Percentiles rank a stretch among this genome's conserved stretches.
Conservation (phyloP, 345 rosid species). For the Microthlaspi erraticum region DNA sequence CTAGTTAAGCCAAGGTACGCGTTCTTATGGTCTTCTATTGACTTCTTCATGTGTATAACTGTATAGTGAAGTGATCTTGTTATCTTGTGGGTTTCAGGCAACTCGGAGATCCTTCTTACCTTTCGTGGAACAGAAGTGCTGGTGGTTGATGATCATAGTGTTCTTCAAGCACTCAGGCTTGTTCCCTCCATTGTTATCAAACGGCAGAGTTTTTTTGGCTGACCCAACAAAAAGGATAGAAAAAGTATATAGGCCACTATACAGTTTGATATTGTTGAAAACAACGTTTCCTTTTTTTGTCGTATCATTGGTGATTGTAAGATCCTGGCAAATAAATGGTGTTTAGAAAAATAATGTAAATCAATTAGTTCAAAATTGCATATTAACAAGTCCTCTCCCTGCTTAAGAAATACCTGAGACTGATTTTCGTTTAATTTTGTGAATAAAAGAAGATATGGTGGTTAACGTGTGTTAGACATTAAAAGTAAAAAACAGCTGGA, state of each 20-base stretch:
- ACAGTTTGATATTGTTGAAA: slow-evolving; percentile 4
- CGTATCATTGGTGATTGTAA: slow-evolving; percentile 5
- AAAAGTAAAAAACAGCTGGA: no score
- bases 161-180: slow-evolving; percentile 9
- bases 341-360: slow-evolving; percentile 23
- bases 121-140: slow-evolving; percentile 92
- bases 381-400: not conserved
- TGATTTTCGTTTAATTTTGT: no score
- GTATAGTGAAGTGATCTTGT: slow-evolving; percentile 24
- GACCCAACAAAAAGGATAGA: not conserved
- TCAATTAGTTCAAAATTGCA: slow-evolving; percentile 8
- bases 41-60: not conserved
- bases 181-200: slow-evolving; percentile 16
- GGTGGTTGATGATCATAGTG: slow-evolving; percentile 48
- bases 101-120: slow-evolving; percentile 91
- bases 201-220: slow-evolving; percentile 8
- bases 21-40: not conserved
- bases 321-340: not conserved
- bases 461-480: no score
- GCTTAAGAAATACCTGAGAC: no score
- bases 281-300: not conserved
- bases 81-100: slow-evolving; percentile 62
- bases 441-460: no score
- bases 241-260: not conserved
- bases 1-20: slow-evolving; percentile 87